These are phyloP conservation scores for Tulasnella sp. DNA, from an alignment of 768 basidiomycete species.

Conservation along the genomic window DNA sequence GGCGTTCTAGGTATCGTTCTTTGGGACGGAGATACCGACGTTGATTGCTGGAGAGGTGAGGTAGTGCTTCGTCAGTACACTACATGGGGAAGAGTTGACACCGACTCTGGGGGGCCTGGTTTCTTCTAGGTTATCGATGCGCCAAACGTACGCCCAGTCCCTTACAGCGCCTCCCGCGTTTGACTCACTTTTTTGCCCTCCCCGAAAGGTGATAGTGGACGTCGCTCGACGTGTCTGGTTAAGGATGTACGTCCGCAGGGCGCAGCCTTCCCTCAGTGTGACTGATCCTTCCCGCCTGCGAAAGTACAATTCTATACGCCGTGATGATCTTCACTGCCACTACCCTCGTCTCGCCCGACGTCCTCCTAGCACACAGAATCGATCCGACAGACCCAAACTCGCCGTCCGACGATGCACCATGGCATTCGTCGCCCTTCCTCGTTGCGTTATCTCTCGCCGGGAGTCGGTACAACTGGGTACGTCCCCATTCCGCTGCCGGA, in stretches of 20 bases:
- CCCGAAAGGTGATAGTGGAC: not conserved
- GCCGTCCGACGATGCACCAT: not conserved
- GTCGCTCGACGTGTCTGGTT: not conserved
- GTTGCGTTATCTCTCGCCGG: not conserved
- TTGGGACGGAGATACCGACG: slow-evolving; percentile 7
- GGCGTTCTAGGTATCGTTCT: not conserved
- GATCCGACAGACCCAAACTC: not conserved
- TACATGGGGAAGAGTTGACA: not conserved
- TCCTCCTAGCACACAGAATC: not conserved
- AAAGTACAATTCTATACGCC: not conserved
- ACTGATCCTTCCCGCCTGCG: not conserved
- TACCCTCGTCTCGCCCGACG: not conserved
- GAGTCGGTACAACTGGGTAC: not conserved
- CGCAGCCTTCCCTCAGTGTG: not conserved
- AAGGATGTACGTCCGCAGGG: not conserved
- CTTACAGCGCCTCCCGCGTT: too few relatives aligned
- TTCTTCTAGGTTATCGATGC: slow-evolving; percentile 1
- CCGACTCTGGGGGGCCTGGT: not conserved
- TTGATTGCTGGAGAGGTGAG: slow-evolving; percentile 13
- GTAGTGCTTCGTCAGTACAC: not conserved
- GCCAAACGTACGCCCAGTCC: not conserved
- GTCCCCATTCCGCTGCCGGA: not conserved
- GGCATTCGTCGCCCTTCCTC: not conserved
- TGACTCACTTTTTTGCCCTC: not conserved
- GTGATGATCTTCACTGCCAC: not conserved